A percentile compares a stretch with the other conserved stretches of the same genome.
phyloP scores from a whole-genome alignment of 2,329 filamentous ascomycete species.

The Diaporthe destruens region DNA sequence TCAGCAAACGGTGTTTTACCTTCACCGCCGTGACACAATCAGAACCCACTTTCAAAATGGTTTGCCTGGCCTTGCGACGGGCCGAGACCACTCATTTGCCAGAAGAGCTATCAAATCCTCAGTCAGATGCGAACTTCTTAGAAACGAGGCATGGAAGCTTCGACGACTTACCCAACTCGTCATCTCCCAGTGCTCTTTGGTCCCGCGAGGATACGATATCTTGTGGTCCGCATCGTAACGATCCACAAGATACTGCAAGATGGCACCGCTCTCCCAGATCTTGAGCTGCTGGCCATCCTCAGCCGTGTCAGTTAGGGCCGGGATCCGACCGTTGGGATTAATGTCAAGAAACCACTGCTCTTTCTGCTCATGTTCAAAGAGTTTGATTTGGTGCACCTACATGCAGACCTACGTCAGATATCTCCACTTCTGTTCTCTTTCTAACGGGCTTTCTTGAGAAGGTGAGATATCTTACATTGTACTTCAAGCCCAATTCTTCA shows the following conservation, averaged over 20 bases:
- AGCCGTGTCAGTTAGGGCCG: constrained; percentile 85
- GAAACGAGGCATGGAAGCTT: neutral
- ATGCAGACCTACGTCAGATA: neutral
- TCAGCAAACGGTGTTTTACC: neutral
- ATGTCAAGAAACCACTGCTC: constrained; percentile 89
- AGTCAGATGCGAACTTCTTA: neutral
- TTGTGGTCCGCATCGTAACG: constrained; percentile 86
- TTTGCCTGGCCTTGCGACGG: constrained; percentile 75
- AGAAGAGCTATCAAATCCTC: constrained; percentile 63
- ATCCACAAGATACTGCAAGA: constrained; percentile 86
- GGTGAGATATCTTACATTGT: neutral
- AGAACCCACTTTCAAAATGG: constrained; percentile 14
- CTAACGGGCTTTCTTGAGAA: neutral
- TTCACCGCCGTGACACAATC: neutral
- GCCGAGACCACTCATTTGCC: constrained; percentile 83
- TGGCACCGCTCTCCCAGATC: constrained; percentile 86
- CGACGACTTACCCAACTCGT: constrained; percentile 75
- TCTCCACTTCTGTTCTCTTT: neutral
- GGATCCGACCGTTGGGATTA: constrained; percentile 94
- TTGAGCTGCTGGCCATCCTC: constrained; percentile 56
- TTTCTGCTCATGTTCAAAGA: constrained; percentile 43
- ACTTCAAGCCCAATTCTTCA: constrained; percentile 33
- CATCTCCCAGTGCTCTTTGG: constrained; percentile 81
- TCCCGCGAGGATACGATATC: constrained; percentile 80
- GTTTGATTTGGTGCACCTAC: constrained; percentile 1